phyloP scores from a whole-genome alignment of 495 filamentous ascomycete species.

The Annulohypoxylon nitens region DNA sequence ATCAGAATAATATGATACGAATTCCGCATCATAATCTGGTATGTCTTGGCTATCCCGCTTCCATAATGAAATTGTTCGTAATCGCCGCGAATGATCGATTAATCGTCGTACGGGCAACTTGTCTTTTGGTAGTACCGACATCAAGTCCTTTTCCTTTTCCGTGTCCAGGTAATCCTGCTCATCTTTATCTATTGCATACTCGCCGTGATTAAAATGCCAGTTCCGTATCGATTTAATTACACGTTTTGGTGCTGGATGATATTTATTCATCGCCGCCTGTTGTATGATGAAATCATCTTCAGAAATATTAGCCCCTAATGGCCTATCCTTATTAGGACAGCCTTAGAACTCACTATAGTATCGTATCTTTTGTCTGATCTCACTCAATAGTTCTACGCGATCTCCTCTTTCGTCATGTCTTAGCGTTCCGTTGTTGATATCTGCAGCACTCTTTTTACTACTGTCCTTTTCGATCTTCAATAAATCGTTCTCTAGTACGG shows the following conservation, averaged over 20 bases:
- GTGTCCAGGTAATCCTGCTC: background rate
- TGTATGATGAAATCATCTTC: slow-evolving; percentile 15
- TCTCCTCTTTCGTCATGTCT: background rate
- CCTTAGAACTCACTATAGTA: slow-evolving; percentile 9
- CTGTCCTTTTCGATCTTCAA: background rate
- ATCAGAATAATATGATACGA: slow-evolving; percentile 5
- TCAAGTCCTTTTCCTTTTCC: background rate
- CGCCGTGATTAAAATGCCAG: slow-evolving; percentile 4
- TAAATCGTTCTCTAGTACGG: background rate
- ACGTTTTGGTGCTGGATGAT: background rate
- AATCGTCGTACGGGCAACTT: background rate
- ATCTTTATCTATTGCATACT: background rate
- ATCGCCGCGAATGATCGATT: background rate
- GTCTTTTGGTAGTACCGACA: background rate
- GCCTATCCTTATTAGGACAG: background rate
- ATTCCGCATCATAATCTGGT: background rate
- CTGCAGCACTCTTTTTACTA: background rate
- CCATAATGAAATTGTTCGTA: background rate
- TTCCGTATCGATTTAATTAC: background rate
- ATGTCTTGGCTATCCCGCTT: background rate
- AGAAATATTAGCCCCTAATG: background rate
- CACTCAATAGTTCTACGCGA: background rate
- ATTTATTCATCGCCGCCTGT: slow-evolving; percentile 15
- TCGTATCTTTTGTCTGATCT: background rate
- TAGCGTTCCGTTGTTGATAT: slow-evolving; percentile 1